Evolutionary conservation across 495 filamentous ascomycete species (phyloP).

Genomic region (Cudoniella acicularis): DNA sequence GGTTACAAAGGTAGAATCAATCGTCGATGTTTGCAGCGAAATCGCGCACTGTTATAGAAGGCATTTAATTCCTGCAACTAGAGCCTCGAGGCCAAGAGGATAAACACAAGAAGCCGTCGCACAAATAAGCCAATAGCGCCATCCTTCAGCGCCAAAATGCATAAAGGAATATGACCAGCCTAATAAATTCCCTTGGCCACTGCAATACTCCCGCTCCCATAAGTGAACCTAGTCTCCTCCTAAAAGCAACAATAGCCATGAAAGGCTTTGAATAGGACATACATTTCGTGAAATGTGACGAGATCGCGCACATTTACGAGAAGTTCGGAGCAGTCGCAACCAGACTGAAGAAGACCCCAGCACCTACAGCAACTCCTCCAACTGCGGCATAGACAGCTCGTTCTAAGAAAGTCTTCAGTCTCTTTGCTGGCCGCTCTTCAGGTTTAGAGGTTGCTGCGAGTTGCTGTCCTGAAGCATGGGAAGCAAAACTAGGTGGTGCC

Average conservation of each 20-base stretch:
- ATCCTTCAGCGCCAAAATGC: constrained; percentile 19
- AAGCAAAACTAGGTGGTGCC: no score
- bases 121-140: constrained; percentile 15
- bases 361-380: constrained; percentile 32
- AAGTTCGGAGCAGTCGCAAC: constrained; percentile 41
- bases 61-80: constrained; percentile 15
- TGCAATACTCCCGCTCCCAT: constrained; percentile 8
- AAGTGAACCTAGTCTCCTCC: not conserved
- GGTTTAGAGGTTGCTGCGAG: not conserved
- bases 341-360: constrained; percentile 34
- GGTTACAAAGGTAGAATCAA: not conserved
- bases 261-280: not conserved
- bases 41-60: not conserved
- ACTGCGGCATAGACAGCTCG: constrained; percentile 36
- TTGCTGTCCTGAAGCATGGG: not conserved
- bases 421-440: constrained; percentile 28
- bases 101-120: constrained; percentile 7
- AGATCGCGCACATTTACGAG: not conserved
- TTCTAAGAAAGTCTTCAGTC: constrained; percentile 33
- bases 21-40: not conserved
- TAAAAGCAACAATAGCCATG: constrained; percentile 3
- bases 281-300: not conserved
- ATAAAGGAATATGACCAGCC: constrained; percentile 12
- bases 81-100: constrained; percentile 6
- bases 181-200: constrained; percentile 7